Evolutionary conservation across 164 flowering plant genomes (phyloP).

Genomic region (Piper betle): DNA sequence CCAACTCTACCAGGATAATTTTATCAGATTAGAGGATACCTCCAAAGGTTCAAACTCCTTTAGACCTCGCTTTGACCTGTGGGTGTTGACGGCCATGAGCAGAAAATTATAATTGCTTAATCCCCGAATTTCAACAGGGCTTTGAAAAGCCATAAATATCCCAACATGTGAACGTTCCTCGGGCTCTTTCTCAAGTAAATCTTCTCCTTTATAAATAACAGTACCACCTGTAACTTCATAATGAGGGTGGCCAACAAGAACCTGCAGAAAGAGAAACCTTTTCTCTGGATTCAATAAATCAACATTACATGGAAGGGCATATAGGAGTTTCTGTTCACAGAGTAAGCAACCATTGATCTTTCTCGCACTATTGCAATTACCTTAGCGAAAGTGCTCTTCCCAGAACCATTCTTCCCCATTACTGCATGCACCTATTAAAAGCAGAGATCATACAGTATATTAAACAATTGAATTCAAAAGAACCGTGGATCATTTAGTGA

Average conservation of each 20-base stretch:
- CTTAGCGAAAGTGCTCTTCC: constrained; percentile 98
- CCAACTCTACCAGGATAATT: not conserved
- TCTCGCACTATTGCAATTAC: constrained; percentile 17
- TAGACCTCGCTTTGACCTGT: constrained; percentile 56
- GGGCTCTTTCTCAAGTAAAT: constrained; percentile 86
- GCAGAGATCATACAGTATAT: constrained; percentile 2
- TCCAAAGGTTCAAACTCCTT: constrained; percentile 80
- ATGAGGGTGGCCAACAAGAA: constrained; percentile 98
- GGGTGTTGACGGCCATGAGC: constrained; percentile 88
- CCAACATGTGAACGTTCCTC: constrained; percentile 93
- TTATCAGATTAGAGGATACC: constrained; percentile 24
- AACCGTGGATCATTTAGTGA: not conserved
- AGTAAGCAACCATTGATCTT: not conserved
- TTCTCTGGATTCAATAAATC: not conserved
- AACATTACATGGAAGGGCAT: not conserved
- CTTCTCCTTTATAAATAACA: constrained; percentile 71
- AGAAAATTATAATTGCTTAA: constrained; percentile 78
- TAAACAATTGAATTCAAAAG: not conserved
- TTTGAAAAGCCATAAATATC: constrained; percentile 91
- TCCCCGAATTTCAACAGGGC: constrained; percentile 92
- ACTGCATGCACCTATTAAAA: constrained; percentile 69
- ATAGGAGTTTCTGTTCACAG: not conserved
- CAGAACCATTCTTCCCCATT: constrained; percentile 99
- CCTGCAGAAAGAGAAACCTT: constrained; percentile 26
- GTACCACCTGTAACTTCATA: constrained; percentile 95